Conservation (phyloP, 2,329 filamentous ascomycete species). For the Aspergillus sp. region DNA sequence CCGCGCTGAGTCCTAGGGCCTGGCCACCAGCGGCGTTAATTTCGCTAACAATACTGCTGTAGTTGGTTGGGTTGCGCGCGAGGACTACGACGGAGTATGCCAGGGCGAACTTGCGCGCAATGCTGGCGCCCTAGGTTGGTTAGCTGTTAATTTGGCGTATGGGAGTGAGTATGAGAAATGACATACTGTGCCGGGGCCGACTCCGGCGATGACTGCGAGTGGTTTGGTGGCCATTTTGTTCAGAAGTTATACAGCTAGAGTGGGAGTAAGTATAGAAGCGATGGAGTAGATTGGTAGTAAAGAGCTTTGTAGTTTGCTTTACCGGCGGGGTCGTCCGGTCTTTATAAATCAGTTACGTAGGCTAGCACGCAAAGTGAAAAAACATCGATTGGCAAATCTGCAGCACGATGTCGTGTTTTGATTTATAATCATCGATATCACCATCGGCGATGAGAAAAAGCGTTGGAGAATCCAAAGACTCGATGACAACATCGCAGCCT, state of each 20-base stretch:
- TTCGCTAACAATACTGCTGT: slow-evolving; percentile 55
- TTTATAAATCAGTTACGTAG: background rate
- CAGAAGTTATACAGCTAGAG: background rate
- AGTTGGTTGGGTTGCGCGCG: slow-evolving; percentile 59
- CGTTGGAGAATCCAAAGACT: background rate
- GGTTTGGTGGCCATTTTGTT: slow-evolving; percentile 37
- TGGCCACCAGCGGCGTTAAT: slow-evolving; percentile 60
- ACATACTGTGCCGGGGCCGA: slow-evolving; percentile 47
- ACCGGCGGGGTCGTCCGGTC: background rate
- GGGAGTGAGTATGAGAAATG: background rate
- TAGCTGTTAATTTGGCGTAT: background rate
- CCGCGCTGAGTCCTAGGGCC: slow-evolving; percentile 61
- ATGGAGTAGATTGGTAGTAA: background rate
- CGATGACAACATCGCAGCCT: slow-evolving; percentile 10
- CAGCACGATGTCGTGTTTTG: slow-evolving; percentile 4
- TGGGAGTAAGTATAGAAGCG: background rate
- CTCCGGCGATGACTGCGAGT: slow-evolving; percentile 48
- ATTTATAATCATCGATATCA: slow-evolving; percentile 11
- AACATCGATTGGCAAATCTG: background rate
- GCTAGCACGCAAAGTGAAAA: background rate
- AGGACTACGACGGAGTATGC: slow-evolving; percentile 61
- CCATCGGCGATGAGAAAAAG: background rate
- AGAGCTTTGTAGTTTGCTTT: background rate
- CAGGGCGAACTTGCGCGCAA: slow-evolving; percentile 60
- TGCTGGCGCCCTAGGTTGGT: slow-evolving; percentile 50